These are phyloP conservation scores for Clonostachys sp. DNA, from an alignment of 2,329 filamentous ascomycete genomes.

Conservation along the genomic window DNA sequence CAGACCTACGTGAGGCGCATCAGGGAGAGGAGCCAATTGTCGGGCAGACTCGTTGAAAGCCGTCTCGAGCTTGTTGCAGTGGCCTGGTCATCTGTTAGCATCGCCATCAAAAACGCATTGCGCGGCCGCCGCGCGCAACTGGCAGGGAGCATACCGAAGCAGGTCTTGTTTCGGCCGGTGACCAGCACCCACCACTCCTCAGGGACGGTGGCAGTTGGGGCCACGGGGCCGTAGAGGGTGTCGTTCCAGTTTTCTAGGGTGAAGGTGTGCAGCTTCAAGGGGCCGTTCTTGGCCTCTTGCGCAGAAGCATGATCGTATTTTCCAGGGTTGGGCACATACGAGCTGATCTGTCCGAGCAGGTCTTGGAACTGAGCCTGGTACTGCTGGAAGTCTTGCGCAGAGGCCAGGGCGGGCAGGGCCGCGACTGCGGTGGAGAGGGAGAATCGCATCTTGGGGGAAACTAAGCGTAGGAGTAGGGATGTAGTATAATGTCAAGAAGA, in stretches of 20 bases:
- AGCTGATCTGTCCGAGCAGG: constrained; percentile 56
- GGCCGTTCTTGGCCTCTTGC: constrained; percentile 29
- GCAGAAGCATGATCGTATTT: constrained; percentile 33
- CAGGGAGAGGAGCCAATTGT: constrained; percentile 56
- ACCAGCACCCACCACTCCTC: constrained; percentile 75
- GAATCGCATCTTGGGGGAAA: constrained; percentile 51
- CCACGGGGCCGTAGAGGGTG: constrained; percentile 58
- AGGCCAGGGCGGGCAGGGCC: constrained; percentile 51
- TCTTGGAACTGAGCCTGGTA: constrained; percentile 61
- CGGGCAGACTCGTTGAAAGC: constrained; percentile 64
- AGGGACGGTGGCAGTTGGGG: constrained; percentile 53
- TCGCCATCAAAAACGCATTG: too few relatives aligned
- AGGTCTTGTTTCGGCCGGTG: constrained; percentile 75
- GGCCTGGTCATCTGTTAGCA: constrained; percentile 35
- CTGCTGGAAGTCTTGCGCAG: constrained; percentile 49
- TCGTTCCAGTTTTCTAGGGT: constrained; percentile 69
- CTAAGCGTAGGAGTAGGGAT: neutral
- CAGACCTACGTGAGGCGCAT: constrained; percentile 61
- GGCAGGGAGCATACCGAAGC: constrained; percentile 50
- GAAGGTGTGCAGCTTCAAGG: constrained; percentile 43
- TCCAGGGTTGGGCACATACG: constrained; percentile 45
- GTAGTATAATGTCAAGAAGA: constrained; percentile 1
- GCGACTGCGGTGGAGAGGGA: constrained; percentile 43
- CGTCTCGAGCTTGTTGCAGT: constrained; percentile 58
- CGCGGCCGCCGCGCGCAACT: neutral